A percentile compares a stretch with the other conserved stretches of the same genome.
Evolutionary conservation across 257 asterid species (phyloP).

Genomic region (Fraxinus americana): DNA sequence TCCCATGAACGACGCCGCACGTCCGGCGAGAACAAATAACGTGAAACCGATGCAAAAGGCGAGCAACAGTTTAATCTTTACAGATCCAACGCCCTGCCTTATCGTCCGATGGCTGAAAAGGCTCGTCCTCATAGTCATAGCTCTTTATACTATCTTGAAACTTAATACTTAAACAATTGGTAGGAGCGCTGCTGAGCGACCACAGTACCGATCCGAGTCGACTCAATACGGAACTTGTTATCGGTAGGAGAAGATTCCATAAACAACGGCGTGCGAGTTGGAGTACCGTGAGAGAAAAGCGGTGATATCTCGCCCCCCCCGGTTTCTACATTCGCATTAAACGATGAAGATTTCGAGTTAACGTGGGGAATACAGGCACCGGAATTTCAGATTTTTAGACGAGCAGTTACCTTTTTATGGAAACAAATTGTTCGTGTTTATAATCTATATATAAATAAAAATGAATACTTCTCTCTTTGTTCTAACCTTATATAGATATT

Average conservation of each 20-base stretch:
- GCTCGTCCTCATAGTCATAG: slow-evolving; percentile 46
- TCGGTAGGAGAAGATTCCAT: neutral
- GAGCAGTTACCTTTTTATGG: neutral
- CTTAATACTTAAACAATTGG: neutral
- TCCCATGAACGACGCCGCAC: slow-evolving; percentile 54
- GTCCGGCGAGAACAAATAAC: slow-evolving; percentile 49
- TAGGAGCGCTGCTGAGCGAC: slow-evolving; percentile 15
- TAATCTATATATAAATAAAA: no score
- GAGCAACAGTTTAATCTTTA: slow-evolving; percentile 62
- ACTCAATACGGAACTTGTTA: slow-evolving; percentile 18
- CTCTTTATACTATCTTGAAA: neutral
- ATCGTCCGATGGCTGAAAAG: slow-evolving; percentile 69
- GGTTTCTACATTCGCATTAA: neutral
- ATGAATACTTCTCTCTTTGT: no score
- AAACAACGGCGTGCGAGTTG: neutral
- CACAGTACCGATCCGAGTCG: slow-evolving; percentile 28
- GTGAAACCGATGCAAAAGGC: slow-evolving; percentile 47
- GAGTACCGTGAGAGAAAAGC: neutral
- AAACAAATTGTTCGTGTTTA: neutral
- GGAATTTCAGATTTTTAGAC: no score
- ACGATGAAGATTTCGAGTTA: neutral
- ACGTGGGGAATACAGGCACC: neutral
- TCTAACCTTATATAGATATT: no score
- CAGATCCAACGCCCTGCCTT: slow-evolving; percentile 73
- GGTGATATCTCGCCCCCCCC: neutral